Evolutionary conservation across 2,329 filamentous ascomycete species (phyloP).

Genomic region (Penicillium brasilianum): DNA sequence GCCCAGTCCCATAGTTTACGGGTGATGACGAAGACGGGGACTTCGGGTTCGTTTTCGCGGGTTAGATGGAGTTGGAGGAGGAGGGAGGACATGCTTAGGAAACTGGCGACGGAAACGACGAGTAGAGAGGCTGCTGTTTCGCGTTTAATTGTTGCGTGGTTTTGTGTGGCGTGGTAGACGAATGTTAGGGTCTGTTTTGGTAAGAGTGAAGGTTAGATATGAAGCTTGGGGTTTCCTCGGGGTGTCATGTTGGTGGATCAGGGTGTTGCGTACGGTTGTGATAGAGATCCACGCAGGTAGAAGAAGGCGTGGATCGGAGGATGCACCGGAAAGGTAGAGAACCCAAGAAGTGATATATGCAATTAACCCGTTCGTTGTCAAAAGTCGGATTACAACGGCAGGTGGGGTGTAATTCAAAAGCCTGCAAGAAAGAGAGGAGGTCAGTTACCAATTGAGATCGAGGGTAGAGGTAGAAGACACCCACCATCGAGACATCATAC

Average conservation of each 20-base stretch:
- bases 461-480: constrained; percentile 28
- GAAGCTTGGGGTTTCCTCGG: constrained; percentile 5
- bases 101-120: constrained; percentile 76
- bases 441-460: not conserved
- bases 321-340: constrained; percentile 71
- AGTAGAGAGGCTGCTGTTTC: constrained; percentile 78
- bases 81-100: constrained; percentile 73
- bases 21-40: constrained; percentile 61
- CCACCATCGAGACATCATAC: constrained; percentile 81
- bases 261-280: constrained; percentile 62
- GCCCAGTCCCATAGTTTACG: constrained; percentile 49
- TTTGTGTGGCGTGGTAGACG: constrained; percentile 76
- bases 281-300: constrained; percentile 80
- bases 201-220: constrained; percentile 13
- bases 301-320: constrained; percentile 71
- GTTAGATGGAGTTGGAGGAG: constrained; percentile 70
- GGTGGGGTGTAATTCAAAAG: constrained; percentile 80
- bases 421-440: constrained; percentile 52
- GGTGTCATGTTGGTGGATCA: not conserved
- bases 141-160: constrained; percentile 78
- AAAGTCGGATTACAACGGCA: constrained; percentile 78
- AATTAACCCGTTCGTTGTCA: constrained; percentile 75
- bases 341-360: constrained; percentile 76
- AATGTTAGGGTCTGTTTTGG: constrained; percentile 68
- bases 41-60: constrained; percentile 64